Evolutionary conservation across 768 basidiomycete genomes (phyloP), one percentile per base, ranked within the genome.

Genomic region (Kwoniella sp.): DNA sequence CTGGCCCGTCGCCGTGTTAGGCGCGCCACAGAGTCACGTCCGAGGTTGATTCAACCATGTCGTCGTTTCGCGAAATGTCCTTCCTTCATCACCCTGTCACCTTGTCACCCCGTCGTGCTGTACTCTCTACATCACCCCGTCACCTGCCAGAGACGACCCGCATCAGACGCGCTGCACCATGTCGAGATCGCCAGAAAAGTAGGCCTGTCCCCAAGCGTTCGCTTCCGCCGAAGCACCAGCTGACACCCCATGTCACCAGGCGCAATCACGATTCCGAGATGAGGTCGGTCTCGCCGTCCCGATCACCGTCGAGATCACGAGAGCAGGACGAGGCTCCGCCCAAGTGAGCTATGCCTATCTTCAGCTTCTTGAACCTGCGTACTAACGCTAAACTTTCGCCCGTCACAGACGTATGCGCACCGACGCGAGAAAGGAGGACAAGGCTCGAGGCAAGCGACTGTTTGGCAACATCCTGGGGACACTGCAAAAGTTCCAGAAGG

Each of bases 381-480:
- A 41, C 19, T 15, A 32, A 32, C n/a, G 6, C 12, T 42, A 57
- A 5, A 32, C 29, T 5, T 58, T 12, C 15, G 23, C 12, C 23
- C 26, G 11, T 32, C 3, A 5, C 32, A 73, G 70, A 47, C 63
- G 72, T 3, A 59, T 66, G 47, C 50, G 67, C 38, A 57, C 57
- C 19, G 64, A 65, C 50, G 31, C 57, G 2, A 50, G 56, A 44
- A 50, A 50, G 26, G 70, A 73, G 36, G 72, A 73, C 37, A 65
- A 65, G 56, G 69, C 69, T 22, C 51, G 72, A 32, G 57, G 66
- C 3, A 69, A 70, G 46, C 28, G 72, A 29, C 36, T 73, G 29
- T 70, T 73, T 42, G 72, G 72, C 3, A 73, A 73, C 53, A 45
- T 73, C n/a, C 42, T 73, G 32, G 70, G 70, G 15, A 70, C 68